Evolutionary conservation across 2,329 filamentous ascomycete species (phyloP).

Genomic region (Xylariaceae sp.): DNA sequence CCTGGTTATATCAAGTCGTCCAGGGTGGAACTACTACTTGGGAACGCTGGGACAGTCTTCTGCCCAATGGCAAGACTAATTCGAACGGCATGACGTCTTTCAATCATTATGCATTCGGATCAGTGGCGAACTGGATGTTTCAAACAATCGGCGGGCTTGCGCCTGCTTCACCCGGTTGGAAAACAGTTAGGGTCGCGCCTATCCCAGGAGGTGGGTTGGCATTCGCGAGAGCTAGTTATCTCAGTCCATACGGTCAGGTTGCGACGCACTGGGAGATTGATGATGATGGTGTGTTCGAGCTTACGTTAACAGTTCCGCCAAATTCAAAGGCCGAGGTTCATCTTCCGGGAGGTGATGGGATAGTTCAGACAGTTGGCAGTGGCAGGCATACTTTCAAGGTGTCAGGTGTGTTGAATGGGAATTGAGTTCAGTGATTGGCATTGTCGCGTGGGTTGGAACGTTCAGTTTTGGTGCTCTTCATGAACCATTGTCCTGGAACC

Average conservation of each 20-base stretch:
- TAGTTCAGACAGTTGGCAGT: constrained; percentile 20
- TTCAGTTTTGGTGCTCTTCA: too few species aligned
- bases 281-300: constrained; percentile 17
- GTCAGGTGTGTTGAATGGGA: neutral
- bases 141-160: constrained; percentile 41
- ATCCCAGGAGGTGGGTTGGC: constrained; percentile 38
- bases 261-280: constrained; percentile 29
- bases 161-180: constrained; percentile 41
- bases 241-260: constrained; percentile 34
- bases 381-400: constrained; percentile 21
- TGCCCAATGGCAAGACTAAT: constrained; percentile 44
- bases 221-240: constrained; percentile 28
- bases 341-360: constrained; percentile 16
- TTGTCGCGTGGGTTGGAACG: too few species aligned
- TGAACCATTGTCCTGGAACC: too few species aligned
- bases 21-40: constrained; percentile 48
- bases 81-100: constrained; percentile 48
- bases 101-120: constrained; percentile 50
- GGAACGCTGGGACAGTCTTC: constrained; percentile 50
- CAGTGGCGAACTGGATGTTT: constrained; percentile 48
- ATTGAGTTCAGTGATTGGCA: too few species aligned
- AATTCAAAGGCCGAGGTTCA: constrained; percentile 24
- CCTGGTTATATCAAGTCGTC: constrained; percentile 48
- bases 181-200: constrained; percentile 35
- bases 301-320: constrained; percentile 24